Base-by-base conservation (phyloP, 73 alveolate species). In the Halteria grandinella region DNA sequence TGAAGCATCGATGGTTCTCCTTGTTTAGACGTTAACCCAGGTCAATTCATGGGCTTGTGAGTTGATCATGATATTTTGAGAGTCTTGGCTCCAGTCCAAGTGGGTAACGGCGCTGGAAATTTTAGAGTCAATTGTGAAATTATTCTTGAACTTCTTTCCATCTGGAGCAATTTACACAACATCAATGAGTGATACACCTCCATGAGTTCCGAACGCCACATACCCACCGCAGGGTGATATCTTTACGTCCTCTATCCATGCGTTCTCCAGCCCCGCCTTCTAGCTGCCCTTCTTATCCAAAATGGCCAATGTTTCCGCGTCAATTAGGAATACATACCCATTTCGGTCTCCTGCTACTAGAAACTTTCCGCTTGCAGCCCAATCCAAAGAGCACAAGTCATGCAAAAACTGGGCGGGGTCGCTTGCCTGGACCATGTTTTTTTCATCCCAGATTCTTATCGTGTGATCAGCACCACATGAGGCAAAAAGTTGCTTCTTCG, bases 391-490 rank as follows among this genome's bases (percentile, higher is more conserved):
- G 77, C 97, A 88, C 55, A 95, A 73, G 79, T 96, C 99, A 43
- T 86, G 92, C 14, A 85, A 88, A 58, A 96, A 86, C 64, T 93
- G 95, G 71, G 82, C 86, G 49, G 95, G 72, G 2, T 85, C 96
- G 28, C n/a, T n/a, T n/a, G n/a, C n/a, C n/a, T 43, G 58, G 27
- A 90, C 23, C 94, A 73, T 83, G 55, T 83, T 77, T 82, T 93
- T 79, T 27, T 90, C 83, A 59, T 94, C 97, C 99, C 99, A 96
- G 45, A 91, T 69, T 79, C 99, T 83, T 21, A 96, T 83, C 3
- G 98, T 95, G 59, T 75, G 88, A 84, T 96, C 99, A 28, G 99
- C 99, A 24, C 99, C 99, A 37, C 98, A 91, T 4, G 99, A 83
- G 0, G 97, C 99, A 43, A 85, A 77, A 44, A 75, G 45, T 1